Percentiles rank a stretch among this genome's conserved stretches.
phyloP scores from a whole-genome alignment of 176 grass and related monocot species.

The Eragrostis nindensis region DNA sequence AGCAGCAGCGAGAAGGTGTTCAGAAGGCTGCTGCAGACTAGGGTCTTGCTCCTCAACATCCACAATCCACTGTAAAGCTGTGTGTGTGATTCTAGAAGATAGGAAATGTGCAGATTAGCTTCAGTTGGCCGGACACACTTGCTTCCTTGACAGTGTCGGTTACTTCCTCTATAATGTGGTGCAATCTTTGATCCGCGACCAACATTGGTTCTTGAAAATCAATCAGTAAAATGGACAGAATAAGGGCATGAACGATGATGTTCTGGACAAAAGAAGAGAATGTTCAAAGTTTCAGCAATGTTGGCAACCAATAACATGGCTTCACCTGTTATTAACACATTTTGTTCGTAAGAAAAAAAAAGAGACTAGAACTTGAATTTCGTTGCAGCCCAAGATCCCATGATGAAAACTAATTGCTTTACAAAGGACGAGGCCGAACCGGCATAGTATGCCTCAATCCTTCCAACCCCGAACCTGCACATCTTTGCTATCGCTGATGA shows the following conservation, averaged over 20 bases:
- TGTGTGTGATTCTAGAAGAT: not conserved
- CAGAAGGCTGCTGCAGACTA: conserved; percentile 52
- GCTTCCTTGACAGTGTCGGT: not conserved
- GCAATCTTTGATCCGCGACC: not conserved
- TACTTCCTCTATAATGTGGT: not conserved
- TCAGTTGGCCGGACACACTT: not conserved
- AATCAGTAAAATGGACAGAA: conserved; percentile 36
- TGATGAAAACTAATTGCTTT: too few species aligned
- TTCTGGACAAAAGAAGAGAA: too few species aligned
- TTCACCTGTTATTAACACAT: too few species aligned
- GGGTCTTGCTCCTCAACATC: conserved; percentile 72
- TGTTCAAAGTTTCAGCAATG: too few species aligned
- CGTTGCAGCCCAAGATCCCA: too few species aligned
- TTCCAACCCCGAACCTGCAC: too few species aligned
- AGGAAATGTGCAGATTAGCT: conserved; percentile 30
- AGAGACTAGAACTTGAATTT: too few species aligned
- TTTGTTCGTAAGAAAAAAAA: too few species aligned
- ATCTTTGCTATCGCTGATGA: too few species aligned
- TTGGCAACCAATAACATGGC: too few species aligned
- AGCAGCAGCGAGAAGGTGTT: conserved; percentile 53
- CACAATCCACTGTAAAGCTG: conserved; percentile 40
- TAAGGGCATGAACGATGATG: not conserved
- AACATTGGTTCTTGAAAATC: not conserved
- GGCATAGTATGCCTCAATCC: too few species aligned
- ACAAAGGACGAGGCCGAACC: too few species aligned